Conservation (phyloP, 164 flowering plant genomes). For the Vitis riparia region DNA sequence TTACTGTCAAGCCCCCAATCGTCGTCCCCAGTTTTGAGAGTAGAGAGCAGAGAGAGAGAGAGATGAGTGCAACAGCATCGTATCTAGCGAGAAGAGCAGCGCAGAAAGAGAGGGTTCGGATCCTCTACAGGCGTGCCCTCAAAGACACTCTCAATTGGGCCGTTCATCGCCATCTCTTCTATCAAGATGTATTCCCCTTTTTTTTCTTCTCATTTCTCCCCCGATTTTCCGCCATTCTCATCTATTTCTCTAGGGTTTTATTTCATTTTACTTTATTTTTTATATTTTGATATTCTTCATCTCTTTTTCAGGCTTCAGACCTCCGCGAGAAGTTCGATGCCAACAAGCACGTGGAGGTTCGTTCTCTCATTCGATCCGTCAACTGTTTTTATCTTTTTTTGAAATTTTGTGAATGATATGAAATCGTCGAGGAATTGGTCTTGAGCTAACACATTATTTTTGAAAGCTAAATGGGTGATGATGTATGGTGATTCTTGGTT, state of each 20-base stretch:
- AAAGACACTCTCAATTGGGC: slow-evolving; percentile 98
- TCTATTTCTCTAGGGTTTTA: not conserved
- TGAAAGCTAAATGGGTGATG: no score
- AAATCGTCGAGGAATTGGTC: no score
- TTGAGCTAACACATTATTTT: no score
- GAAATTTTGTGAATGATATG: not conserved
- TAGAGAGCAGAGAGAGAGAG: slow-evolving; percentile 21
- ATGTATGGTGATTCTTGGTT: no score
- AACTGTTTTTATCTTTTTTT: not conserved
- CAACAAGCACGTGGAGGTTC: slow-evolving; percentile 81
- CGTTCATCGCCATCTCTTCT: slow-evolving; percentile 95
- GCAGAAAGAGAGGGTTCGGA: slow-evolving; percentile 93
- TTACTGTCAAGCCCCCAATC: no score
- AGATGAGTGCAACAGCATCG: slow-evolving; percentile 56
- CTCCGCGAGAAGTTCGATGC: slow-evolving; percentile 80
- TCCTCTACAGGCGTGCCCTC: slow-evolving; percentile 86
- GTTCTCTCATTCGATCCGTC: slow-evolving; percentile 11
- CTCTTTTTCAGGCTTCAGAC: slow-evolving; percentile 60
- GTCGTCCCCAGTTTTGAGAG: not conserved
- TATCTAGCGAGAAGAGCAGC: slow-evolving; percentile 81
- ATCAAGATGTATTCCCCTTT: slow-evolving; percentile 55
- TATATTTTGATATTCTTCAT: not conserved
- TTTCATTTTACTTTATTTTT: not conserved
- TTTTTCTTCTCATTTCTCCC: not conserved
- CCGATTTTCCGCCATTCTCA: slow-evolving; percentile 12